phyloP scores from a whole-genome alignment of 1,139 yeast genomes.

The Blastobotrys arbuscula region DNA sequence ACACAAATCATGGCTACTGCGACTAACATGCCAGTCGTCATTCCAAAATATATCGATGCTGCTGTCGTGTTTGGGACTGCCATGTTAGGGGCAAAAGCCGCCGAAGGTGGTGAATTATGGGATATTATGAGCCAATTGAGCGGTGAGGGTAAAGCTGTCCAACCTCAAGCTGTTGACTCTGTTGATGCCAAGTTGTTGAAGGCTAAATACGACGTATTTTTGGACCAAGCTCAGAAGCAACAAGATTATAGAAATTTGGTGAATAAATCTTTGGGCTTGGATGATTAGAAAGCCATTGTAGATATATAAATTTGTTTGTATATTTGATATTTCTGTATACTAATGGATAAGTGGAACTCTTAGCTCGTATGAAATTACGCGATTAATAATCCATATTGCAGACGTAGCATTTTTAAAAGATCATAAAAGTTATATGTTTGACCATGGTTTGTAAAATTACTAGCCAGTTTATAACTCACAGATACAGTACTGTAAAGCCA shows the following conservation, averaged over 20 bases:
- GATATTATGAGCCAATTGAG: conserved; percentile 77
- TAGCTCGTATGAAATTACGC: too few relatives aligned
- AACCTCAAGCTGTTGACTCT: conserved; percentile 52
- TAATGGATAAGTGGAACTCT: too few relatives aligned
- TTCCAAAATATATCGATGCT: conserved; percentile 92
- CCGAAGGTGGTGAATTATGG: conserved; percentile 52
- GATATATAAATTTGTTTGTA: background rate
- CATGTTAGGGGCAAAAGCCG: conserved; percentile 85
- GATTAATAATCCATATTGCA: too few relatives aligned
- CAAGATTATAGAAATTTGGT: conserved; percentile 67
- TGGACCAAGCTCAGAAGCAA: conserved; percentile 82
- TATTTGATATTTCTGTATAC: too few relatives aligned
- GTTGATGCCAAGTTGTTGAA: conserved; percentile 66
- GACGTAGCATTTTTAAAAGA: too few relatives aligned
- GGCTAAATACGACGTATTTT: conserved; percentile 76
- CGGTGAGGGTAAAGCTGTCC: conserved; percentile 73
- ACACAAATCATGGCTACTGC: conserved; percentile 90
- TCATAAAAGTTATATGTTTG: too few relatives aligned
- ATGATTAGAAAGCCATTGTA: conserved; percentile 8
- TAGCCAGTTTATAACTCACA: too few relatives aligned
- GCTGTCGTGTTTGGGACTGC: conserved; percentile 97
- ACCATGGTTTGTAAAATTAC: too few relatives aligned
- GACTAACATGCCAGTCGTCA: conserved; percentile 85
- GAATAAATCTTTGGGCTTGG: conserved; percentile 37
- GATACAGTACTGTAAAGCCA: too few relatives aligned